phyloP scores from a whole-genome alignment of 345 rosid genomes.

The Euphorbia tirucalli region DNA sequence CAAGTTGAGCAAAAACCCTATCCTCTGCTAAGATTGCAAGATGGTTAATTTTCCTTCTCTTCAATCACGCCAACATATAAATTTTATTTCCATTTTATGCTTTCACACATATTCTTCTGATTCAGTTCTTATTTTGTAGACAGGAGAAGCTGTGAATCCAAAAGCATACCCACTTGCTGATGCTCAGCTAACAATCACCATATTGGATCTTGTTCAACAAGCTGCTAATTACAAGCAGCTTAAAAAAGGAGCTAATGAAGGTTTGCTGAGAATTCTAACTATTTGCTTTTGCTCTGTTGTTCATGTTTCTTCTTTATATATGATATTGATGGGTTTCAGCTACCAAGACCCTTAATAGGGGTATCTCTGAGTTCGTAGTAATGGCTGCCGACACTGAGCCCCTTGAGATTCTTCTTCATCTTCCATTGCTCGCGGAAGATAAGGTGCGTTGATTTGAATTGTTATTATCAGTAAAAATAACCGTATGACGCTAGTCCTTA shows the following conservation, averaged over 20 bases:
- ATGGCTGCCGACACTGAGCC: conserved; percentile 57
- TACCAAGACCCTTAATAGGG: conserved; percentile 91
- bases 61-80: too few relatives aligned
- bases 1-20: too few relatives aligned
- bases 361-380: conserved; percentile 86
- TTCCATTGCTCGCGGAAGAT: conserved; percentile 73
- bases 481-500: too few relatives aligned
- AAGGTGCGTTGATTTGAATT: conserved; percentile 50
- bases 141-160: conserved; percentile 73
- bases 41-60: too few relatives aligned
- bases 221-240: conserved; percentile 98
- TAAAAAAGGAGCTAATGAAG: conserved; percentile 98
- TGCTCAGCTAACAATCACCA: conserved; percentile 68
- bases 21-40: too few relatives aligned
- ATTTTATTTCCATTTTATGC: too few relatives aligned
- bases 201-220: conserved; percentile 89
- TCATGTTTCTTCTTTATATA: background rate
- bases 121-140: conserved; percentile 11
- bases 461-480: too few relatives aligned
- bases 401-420: conserved; percentile 84
- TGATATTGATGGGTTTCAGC: conserved; percentile 39
- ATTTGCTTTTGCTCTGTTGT: background rate
- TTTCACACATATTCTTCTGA: too few relatives aligned
- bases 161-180: conserved; percentile 90
- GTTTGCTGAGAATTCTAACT: conserved; percentile 19